These are phyloP conservation scores for Volvariella volvacea DNA, from an alignment of 1,284 basidiomycete species.

Conservation along the genomic window DNA sequence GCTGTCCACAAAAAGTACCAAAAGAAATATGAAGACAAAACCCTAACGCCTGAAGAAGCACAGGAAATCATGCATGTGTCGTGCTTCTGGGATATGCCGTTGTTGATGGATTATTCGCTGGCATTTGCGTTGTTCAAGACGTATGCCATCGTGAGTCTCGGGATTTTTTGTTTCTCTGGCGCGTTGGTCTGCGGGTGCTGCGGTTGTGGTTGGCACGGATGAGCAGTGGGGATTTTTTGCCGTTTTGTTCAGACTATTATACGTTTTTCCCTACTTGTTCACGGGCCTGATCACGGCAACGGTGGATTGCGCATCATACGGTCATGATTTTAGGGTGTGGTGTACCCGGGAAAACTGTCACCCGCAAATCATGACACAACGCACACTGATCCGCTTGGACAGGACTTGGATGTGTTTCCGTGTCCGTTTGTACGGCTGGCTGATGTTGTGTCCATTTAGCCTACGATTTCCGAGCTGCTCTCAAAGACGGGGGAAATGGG, in stretches of 20 bases:
- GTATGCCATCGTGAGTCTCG: slow-evolving; percentile 34
- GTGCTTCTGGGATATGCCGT: slow-evolving; percentile 34
- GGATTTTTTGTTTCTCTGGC: slow-evolving; percentile 1
- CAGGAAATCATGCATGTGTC: slow-evolving; percentile 30
- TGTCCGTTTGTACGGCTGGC: neutral
- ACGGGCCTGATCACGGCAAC: too few species aligned
- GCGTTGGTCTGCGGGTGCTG: neutral
- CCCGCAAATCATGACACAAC: too few species aligned
- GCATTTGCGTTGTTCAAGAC: slow-evolving; percentile 44
- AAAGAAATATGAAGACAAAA: slow-evolving; percentile 14
- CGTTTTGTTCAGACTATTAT: neutral
- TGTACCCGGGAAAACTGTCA: too few species aligned
- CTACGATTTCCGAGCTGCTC: slow-evolving; percentile 36
- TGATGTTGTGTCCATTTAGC: slow-evolving; percentile 20
- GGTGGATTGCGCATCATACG: too few species aligned
- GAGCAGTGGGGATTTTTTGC: neutral
- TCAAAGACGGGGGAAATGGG: slow-evolving; percentile 29
- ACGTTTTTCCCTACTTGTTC: too few species aligned
- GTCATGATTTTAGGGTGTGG: too few species aligned
- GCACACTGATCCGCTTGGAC: neutral
- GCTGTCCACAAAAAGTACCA: slow-evolving; percentile 27
- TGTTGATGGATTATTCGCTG: slow-evolving; percentile 27
- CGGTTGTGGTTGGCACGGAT: too few species aligned
- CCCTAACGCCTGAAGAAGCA: slow-evolving; percentile 35
- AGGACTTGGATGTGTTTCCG: slow-evolving; percentile 2